These are phyloP conservation scores for Musa itinerans DNA, from an alignment of 176 grass and related monocot species.

Conservation along the genomic window DNA sequence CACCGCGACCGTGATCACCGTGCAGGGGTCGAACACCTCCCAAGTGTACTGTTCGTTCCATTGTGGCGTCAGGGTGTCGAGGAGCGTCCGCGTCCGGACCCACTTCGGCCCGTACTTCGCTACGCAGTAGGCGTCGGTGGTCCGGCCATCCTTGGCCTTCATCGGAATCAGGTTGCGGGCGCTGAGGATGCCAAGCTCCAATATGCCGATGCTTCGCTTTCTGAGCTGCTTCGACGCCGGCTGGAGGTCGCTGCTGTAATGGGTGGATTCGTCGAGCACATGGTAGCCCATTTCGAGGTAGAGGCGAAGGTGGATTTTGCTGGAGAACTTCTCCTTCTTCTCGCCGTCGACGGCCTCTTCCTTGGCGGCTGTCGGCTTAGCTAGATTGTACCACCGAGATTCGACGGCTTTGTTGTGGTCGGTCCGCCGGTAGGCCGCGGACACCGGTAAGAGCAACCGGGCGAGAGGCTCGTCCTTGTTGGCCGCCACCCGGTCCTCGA, in stretches of 20 bases:
- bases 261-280: constrained; percentile 86
- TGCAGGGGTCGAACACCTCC: constrained; percentile 96
- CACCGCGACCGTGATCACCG: constrained; percentile 69
- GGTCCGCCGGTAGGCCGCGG: constrained; percentile 26
- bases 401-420: constrained; percentile 74
- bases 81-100: constrained; percentile 80
- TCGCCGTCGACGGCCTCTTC: constrained; percentile 33
- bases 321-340: constrained; percentile 82
- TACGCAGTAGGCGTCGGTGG: constrained; percentile 80
- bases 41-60: constrained; percentile 98
- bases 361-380: constrained; percentile 18
- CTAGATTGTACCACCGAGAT: constrained; percentile 60
- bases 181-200: constrained; percentile 74
- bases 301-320: constrained; percentile 75
- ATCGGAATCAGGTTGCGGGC: constrained; percentile 69
- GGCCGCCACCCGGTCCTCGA: constrained; percentile 67
- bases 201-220: constrained; percentile 76
- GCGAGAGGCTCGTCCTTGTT: constrained; percentile 68
- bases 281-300: constrained; percentile 75
- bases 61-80: constrained; percentile 60
- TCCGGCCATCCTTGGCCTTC: constrained; percentile 65
- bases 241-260: constrained; percentile 95
- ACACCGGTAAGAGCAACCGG: constrained; percentile 43
- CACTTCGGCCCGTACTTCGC: constrained; percentile 87
- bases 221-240: constrained; percentile 46